A percentile compares a stretch with the other conserved stretches of the same genome.
phyloP scores from a whole-genome alignment of 2,329 filamentous ascomycete species.

The Talaromyces marneffei region DNA sequence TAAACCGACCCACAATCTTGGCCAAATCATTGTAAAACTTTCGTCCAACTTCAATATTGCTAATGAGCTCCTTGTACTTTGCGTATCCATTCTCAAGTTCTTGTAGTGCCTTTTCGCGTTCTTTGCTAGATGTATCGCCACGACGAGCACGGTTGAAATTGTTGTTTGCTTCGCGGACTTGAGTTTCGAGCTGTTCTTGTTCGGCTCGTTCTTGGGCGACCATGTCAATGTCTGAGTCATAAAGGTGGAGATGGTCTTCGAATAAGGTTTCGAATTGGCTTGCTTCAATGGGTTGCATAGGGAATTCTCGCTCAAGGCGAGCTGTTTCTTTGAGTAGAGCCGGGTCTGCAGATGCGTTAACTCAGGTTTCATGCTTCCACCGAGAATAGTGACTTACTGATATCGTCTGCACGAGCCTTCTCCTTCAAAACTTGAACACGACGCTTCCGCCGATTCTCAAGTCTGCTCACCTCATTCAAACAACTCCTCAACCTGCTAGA shows the following conservation, averaged over 20 bases:
- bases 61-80: constrained; percentile 94
- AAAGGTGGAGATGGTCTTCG: constrained; percentile 71
- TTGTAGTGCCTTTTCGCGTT: constrained; percentile 82
- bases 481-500: constrained; percentile 69
- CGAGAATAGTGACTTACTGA: constrained; percentile 50
- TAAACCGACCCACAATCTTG: constrained; percentile 76
- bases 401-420: constrained; percentile 80
- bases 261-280: constrained; percentile 92
- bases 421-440: constrained; percentile 73
- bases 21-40: constrained; percentile 97
- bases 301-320: constrained; percentile 77
- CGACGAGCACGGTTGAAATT: constrained; percentile 68
- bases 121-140: constrained; percentile 60
- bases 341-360: constrained; percentile 44
- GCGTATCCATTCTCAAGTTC: constrained; percentile 84
- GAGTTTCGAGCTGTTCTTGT: constrained; percentile 64
- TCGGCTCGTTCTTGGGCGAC: constrained; percentile 67
- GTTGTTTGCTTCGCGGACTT: constrained; percentile 68
- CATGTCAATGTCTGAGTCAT: constrained; percentile 69
- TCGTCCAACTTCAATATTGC: constrained; percentile 80
- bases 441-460: constrained; percentile 73
- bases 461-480: constrained; percentile 75
- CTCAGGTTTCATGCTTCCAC: background rate
- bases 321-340: constrained; percentile 78
- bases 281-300: constrained; percentile 75